Conservation (phyloP, 2,329 filamentous ascomycete species). For the Colletotrichum falcatum region DNA sequence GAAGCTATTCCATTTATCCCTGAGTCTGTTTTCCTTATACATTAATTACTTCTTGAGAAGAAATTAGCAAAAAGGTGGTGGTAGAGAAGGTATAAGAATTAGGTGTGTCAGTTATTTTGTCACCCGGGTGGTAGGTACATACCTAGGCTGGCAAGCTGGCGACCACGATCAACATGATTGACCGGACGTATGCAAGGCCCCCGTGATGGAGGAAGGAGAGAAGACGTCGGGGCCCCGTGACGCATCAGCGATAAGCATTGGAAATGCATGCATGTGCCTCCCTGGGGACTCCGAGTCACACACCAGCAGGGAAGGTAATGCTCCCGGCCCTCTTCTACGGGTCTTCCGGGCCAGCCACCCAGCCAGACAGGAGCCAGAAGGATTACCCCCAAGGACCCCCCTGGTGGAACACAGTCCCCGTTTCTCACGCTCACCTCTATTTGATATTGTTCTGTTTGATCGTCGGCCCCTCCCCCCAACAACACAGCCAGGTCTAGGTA, state of each 20-base stretch:
- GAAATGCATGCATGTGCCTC: background rate
- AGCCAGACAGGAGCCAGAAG: background rate
- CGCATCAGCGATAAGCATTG: background rate
- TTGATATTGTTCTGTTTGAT: conserved; percentile 13
- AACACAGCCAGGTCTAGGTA: background rate
- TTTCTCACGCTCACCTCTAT: background rate
- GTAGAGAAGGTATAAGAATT: too few relatives aligned
- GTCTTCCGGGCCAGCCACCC: background rate
- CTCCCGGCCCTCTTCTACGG: background rate
- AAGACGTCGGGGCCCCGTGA: background rate
- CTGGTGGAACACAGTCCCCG: background rate
- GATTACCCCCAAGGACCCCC: background rate
- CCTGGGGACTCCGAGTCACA: background rate
- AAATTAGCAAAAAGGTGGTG: too few relatives aligned
- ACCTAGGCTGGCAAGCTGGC: too few relatives aligned
- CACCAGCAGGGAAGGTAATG: background rate
- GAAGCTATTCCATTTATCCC: too few relatives aligned
- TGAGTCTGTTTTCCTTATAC: too few relatives aligned
- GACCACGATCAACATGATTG: conserved; percentile 6
- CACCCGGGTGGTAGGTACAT: background rate
- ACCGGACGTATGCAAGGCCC: background rate
- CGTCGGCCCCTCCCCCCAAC: background rate
- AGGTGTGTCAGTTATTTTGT: too few relatives aligned
- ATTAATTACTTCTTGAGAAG: too few relatives aligned
- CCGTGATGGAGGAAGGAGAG: background rate